Evolutionary conservation across 768 basidiomycete species (phyloP), one percentile per base, ranked within the genome.

Genomic region (Chalciporus chontae): DNA sequence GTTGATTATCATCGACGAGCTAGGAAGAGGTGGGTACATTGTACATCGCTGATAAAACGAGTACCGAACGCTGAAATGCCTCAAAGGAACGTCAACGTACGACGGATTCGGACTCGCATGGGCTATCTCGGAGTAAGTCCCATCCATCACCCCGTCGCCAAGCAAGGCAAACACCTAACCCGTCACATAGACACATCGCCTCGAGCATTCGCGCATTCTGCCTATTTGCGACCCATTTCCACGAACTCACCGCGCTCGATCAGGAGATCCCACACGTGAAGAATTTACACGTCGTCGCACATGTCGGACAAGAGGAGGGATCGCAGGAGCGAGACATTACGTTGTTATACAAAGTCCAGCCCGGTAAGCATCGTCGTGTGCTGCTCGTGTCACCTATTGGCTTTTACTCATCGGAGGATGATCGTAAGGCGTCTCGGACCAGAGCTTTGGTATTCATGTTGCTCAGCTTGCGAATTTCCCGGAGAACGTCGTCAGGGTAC

Each of bases 401-500:
- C 21, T 21, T 21, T 21, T 21, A 21, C 21, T 21, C 21, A 21
- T 21, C 21, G 21, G 21, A 2, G 21, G 21, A 21, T 15, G 21
- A 32, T 11, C 4, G 5, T 50, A 91, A n/a, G 91, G 92, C 13
- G 79, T 96, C 18, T 93, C 90, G 40, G 95, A 98, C 64, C 95
- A 97, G 69, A 95, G 92, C 64, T 98, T 97, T 62, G 96, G 95
- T 69, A 98, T 99, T 24, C 94, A 98, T 59, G 96, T 99, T 14
- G 96, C 96, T 0, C 80, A 93, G 64, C 74, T 98, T n/a, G 95
- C 95, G 4, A 94, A 97, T 68, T 99, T 99, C 69, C 96, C 96
- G 0, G 90, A 94, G 52, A 87, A 84, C 55, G 94, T 98, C 10
- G 80, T 98, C 52, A 90, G 87, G 76, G 87, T 90, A 43, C 50